Evolutionary conservation across 352 stramenopile species (phyloP), one percentile per base, ranked within the genome.

Genomic region (Peronospora belbahrii): DNA sequence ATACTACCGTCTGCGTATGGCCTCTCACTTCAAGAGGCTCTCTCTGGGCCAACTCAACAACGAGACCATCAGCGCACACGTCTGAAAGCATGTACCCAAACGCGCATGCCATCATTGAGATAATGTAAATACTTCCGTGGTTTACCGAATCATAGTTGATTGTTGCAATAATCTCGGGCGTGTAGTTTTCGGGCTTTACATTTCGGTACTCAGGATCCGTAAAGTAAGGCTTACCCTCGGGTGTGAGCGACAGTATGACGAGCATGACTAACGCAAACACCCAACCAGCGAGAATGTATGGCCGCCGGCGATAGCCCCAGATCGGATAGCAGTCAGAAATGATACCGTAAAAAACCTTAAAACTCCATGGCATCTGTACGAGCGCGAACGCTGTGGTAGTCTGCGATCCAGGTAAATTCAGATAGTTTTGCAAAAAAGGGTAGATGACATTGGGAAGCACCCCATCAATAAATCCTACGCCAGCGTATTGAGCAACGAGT

Each of bases 301-400:
- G 69, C 7, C 67, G 59, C 13, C 72, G 65, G 0, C 65, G 61
- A 25, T 74, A 82, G 4, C 72, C 72, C n/a, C 49, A 58, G 30
- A 85, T 69, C 14, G 74, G 74, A 15, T 74, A 77, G 39, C 65
- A 77, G 56, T 85, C 74, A 6, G 69, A 75, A 7, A 85, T 1
- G 23, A 85, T 70, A 20, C 69, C 69, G 43, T 73, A 62, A 40
- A 84, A 74, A 0, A 82, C 57, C 44, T 83, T 84, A 34, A 84
- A 82, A 31, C 62, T 79, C 65, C 70, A 84, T 4, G 65, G 68
- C 33, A 84, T 59, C 23, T 70, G 59, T 10, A 84, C 63, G n/a
- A 81, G 65, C 11, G 67, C 57, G 25, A 52, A 51, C 1, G 63
- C 70, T n/a, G 71, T 65, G 23, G 71, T 67, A 3, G 67, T 73